A percentile compares a stretch with the other conserved stretches of the same genome.
phyloP scores from a whole-genome alignment of 345 rosid genomes.

The Aquilaria yunnanensis region DNA sequence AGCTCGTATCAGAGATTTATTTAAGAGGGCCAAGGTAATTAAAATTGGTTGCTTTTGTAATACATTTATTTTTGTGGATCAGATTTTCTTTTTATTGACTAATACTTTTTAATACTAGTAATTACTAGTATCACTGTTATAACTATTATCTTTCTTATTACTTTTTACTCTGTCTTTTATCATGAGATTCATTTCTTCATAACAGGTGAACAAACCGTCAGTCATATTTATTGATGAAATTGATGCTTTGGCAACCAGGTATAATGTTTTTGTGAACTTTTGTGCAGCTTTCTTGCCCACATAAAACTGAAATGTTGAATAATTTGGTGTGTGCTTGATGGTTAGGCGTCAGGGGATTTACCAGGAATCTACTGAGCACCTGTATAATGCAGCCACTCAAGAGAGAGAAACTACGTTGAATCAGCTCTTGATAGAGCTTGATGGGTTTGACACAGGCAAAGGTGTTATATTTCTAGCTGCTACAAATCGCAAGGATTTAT shows the following conservation, averaged over 20 bases:
- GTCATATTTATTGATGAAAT: constrained; percentile 95
- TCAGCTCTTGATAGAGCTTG: constrained; percentile 93
- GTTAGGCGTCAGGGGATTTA: constrained; percentile 86
- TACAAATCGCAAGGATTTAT: constrained; percentile 83
- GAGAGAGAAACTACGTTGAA: constrained; percentile 96
- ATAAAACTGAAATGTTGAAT: not conserved
- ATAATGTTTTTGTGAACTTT: constrained; percentile 7
- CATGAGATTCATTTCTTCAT: constrained; percentile 19
- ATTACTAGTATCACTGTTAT: not conserved
- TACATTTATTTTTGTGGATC: constrained; percentile 3
- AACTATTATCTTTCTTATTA: not conserved
- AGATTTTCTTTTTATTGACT: not conserved
- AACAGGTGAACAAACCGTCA: constrained; percentile 94
- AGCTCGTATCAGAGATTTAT: constrained; percentile 94
- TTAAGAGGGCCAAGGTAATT: constrained; percentile 92
- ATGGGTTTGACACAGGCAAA: constrained; percentile 97
- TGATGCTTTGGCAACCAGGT: constrained; percentile 96
- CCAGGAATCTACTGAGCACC: constrained; percentile 68
- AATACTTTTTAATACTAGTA: constrained; percentile 7
- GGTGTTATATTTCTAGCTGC: constrained; percentile 97
- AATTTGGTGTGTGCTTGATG: constrained; percentile 10
- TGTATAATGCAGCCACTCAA: constrained; percentile 93
- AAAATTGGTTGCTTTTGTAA: not conserved
- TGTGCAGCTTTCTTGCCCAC: not conserved
- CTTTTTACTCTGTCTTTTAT: constrained; percentile 2